These are phyloP conservation scores for Xylaria cubensis DNA, from an alignment of 495 filamentous ascomycete genomes.

Conservation along the genomic window DNA sequence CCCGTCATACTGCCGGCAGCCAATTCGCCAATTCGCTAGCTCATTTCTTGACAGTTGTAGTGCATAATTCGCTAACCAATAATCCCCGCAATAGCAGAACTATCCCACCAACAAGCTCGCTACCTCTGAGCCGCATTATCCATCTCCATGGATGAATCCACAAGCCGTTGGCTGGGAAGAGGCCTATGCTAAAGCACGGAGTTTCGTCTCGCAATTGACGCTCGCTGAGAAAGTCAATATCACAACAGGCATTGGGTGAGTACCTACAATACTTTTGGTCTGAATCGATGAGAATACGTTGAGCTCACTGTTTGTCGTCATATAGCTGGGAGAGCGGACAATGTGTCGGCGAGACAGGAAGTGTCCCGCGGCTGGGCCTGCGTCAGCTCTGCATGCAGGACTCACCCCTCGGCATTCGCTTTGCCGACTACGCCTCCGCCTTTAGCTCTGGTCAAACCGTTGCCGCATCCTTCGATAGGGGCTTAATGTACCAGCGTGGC, in stretches of 20 bases:
- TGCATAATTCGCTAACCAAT: background rate
- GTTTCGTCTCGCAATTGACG: slow-evolving; percentile 83
- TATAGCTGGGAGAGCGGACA: slow-evolving; percentile 74
- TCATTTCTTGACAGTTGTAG: background rate
- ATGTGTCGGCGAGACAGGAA: slow-evolving; percentile 80
- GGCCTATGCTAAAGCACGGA: slow-evolving; percentile 76
- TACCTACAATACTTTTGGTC: background rate
- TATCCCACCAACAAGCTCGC: slow-evolving; percentile 31
- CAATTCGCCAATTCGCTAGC: background rate
- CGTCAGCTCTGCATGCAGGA: slow-evolving; percentile 87
- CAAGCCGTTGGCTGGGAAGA: slow-evolving; percentile 76
- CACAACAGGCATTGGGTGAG: slow-evolving; percentile 82
- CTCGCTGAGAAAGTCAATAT: slow-evolving; percentile 91
- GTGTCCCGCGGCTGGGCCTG: slow-evolving; percentile 79
- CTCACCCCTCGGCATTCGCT: slow-evolving; percentile 82
- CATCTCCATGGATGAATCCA: slow-evolving; percentile 80
- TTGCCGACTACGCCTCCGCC: slow-evolving; percentile 76
- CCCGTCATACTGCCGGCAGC: background rate
- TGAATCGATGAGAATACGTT: background rate
- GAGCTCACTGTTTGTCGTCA: slow-evolving; percentile 32
- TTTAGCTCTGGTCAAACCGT: slow-evolving; percentile 84
- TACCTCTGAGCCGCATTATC: slow-evolving; percentile 69
- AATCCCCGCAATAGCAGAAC: background rate
- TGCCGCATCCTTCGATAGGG: slow-evolving; percentile 77
- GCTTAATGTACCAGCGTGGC: slow-evolving; percentile 76